Base-by-base conservation (phyloP, 306 rosid genomes). In the Casuarina equisetifolia region DNA sequence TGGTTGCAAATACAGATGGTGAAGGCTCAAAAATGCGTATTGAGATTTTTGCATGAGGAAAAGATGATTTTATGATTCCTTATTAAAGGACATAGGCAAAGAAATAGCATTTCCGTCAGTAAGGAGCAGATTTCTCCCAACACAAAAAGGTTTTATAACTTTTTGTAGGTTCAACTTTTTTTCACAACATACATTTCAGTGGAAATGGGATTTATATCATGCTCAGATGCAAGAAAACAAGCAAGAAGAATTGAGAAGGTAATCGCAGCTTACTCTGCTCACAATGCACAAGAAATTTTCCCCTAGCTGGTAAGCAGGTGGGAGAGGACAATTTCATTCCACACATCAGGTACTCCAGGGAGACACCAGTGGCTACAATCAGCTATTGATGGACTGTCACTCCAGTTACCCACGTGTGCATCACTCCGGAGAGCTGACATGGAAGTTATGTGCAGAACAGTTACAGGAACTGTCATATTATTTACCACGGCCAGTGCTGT, bases 361-460 rank as follows among this genome's bases (percentile, higher is more conserved):
- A 93, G 85, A 83, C 98, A 93, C 98, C 98, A 93, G 72, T 93
- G 98, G 76, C 96, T 90, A 80, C 98, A 93, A 75, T 93, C 97
- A 63, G 87, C 85, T 5, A 83, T 40, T 12, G 78, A 76, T 53
- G 87, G 90, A 58, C 86, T 85, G 75, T 91, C 94, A 17, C 90
- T 91, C 94, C 92, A 89, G 64, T 73, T 86, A 51, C 94, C 97
- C 52, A 93, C 96, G 19, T 93, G 98, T 20, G 91, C 98, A 80
- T 93, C 98, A 16, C 88, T 89, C 72, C 98, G 90, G 43, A 79
- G 89, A 42, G 96, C 87, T n/a, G 96, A 82, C 94, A 93, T 85
- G 71, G 93, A 85, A 17, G 97, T 91, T 58, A 89, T 75, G 85
- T 80, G 85, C 76, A 93, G 86, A 79, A 86, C 85, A 53, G 78